Conservation (phyloP, 208 protist genomes). For the Trypanosoma brucei region DNA sequence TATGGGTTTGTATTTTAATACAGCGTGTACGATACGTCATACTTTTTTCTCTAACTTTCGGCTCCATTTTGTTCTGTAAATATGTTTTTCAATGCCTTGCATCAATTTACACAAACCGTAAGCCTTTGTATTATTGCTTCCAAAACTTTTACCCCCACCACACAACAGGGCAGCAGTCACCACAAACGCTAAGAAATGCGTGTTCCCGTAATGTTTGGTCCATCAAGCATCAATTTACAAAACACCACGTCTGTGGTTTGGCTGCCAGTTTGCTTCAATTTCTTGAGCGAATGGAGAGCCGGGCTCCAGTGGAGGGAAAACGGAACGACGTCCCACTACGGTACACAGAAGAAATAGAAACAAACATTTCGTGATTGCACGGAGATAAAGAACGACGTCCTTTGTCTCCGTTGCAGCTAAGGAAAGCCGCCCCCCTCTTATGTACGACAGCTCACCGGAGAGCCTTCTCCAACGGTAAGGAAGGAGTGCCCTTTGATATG, state of each 20-base stretch:
- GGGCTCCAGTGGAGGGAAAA: slow-evolving; percentile 64
- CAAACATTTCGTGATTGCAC: slow-evolving; percentile 59
- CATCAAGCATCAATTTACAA: slow-evolving; percentile 1
- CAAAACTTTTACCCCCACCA: too few relatives aligned
- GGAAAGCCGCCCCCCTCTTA: slow-evolving; percentile 37
- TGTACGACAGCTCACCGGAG: slow-evolving; percentile 27
- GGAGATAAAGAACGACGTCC: slow-evolving; percentile 45
- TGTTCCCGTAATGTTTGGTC: neutral
- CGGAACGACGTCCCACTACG: slow-evolving; percentile 50
- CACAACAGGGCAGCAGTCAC: neutral
- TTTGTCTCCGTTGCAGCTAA: slow-evolving; percentile 27
- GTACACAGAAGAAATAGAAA: slow-evolving; percentile 60
- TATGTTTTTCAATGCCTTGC: too few relatives aligned
- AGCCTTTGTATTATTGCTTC: too few relatives aligned
- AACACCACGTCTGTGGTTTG: slow-evolving; percentile 24
- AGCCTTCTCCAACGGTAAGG: slow-evolving; percentile 54
- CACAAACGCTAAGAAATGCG: neutral
- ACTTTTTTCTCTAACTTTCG: too few relatives aligned
- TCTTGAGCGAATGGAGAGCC: slow-evolving; percentile 65
- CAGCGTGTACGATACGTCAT: neutral
- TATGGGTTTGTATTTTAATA: neutral
- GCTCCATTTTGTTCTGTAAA: too few relatives aligned
- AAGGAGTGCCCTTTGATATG: slow-evolving; percentile 48
- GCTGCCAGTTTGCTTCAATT: slow-evolving; percentile 54
- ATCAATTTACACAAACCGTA: too few relatives aligned